Conservation (phyloP, 1,284 basidiomycete genomes). For the Ceratobasidium sp. region DNA sequence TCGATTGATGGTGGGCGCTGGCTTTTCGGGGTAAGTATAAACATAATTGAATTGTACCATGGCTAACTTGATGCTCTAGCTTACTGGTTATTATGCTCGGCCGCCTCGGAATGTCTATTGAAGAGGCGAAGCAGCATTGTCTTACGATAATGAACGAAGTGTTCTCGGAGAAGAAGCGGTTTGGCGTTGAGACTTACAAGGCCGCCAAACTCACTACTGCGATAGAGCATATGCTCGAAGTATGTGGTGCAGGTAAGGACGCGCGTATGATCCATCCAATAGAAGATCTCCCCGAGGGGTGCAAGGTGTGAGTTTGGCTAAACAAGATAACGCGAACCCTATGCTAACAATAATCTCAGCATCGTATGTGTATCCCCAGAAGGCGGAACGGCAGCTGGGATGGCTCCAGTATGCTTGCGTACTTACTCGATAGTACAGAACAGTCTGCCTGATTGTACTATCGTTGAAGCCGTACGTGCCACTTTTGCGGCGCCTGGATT, state of each 20-base stretch:
- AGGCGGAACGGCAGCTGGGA: not conserved
- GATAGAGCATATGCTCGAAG: not conserved
- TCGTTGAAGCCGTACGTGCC: slow-evolving; percentile 16
- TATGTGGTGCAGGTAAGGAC: not conserved
- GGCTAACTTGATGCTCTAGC: not conserved
- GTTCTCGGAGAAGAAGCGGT: slow-evolving; percentile 25
- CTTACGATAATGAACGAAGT: not conserved
- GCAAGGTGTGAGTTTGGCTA: slow-evolving; percentile 13
- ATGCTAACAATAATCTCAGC: not conserved
- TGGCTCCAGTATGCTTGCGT: not conserved
- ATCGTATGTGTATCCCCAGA: not conserved
- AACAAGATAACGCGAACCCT: not conserved
- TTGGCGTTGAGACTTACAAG: not conserved
- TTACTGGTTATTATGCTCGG: slow-evolving; percentile 12
- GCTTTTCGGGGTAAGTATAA: not conserved
- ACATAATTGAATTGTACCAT: not conserved
- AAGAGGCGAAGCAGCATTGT: slow-evolving; percentile 1
- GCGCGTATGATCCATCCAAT: not conserved
- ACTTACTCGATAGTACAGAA: not conserved
- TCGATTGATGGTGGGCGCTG: slow-evolving; percentile 11
- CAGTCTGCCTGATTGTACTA: slow-evolving; percentile 11
- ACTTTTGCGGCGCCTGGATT: slow-evolving; percentile 9
- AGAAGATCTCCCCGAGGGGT: not conserved
- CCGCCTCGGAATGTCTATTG: not conserved
- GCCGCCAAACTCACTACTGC: not conserved